phyloP scores from a whole-genome alignment of 176 grass and related monocot species.

The Avena eriantha region DNA sequence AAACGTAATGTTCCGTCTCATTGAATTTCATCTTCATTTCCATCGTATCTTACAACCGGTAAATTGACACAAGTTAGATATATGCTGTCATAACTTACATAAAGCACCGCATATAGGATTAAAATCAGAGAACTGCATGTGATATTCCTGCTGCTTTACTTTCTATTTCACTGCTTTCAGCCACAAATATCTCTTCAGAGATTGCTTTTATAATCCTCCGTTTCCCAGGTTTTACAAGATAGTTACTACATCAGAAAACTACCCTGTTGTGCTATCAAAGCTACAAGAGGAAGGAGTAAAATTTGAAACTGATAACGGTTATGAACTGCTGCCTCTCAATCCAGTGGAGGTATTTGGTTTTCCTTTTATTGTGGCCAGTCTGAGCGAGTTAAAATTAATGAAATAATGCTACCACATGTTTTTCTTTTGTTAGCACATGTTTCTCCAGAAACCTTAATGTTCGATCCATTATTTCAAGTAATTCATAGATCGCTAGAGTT shows the following conservation, averaged over 20 bases:
- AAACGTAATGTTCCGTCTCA: neutral
- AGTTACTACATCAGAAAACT: conserved; percentile 90
- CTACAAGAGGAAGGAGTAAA: conserved; percentile 85
- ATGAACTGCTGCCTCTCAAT: conserved; percentile 83
- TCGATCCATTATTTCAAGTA: neutral
- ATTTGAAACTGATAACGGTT: conserved; percentile 87
- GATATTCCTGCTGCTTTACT: conserved; percentile 13
- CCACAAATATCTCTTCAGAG: neutral
- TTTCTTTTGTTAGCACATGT: neutral
- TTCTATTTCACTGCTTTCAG: conserved; percentile 37
- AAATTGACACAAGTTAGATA: neutral
- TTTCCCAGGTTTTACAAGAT: conserved; percentile 88
- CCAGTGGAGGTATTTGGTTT: conserved; percentile 69
- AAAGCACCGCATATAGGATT: neutral
- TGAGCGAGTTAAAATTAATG: neutral
- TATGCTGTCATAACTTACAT: neutral
- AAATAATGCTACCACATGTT: conserved; percentile 10
- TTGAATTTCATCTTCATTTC: neutral
- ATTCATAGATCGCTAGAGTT: neutral
- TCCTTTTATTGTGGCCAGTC: neutral
- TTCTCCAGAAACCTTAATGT: neutral
- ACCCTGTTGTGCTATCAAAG: conserved; percentile 72
- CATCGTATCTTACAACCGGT: neutral
- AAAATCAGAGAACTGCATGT: conserved; percentile 9
- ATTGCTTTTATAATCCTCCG: conserved; percentile 13